These are phyloP conservation scores for Trichoderma lentiforme DNA, from an alignment of 2,329 filamentous ascomycete genomes.

Conservation along the genomic window DNA sequence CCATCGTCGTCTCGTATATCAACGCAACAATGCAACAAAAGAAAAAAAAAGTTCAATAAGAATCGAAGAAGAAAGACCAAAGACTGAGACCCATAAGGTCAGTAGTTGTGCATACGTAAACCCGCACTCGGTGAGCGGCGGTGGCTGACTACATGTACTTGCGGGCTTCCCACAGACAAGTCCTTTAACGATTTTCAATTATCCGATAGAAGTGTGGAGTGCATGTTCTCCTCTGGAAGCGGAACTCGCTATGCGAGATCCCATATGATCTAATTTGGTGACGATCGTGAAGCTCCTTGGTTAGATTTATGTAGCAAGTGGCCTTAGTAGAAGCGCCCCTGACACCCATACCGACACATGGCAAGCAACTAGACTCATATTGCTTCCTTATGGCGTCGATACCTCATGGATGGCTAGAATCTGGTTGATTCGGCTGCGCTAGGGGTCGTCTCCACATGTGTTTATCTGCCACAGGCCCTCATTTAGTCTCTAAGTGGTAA, in stretches of 20 bases:
- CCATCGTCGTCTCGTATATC: background rate
- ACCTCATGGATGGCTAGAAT: background rate
- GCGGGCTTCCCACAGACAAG: background rate
- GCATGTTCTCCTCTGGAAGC: background rate
- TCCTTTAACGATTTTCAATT: background rate
- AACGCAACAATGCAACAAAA: background rate
- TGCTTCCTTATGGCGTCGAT: background rate
- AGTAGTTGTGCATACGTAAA: background rate
- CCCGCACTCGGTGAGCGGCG: background rate
- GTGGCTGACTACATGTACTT: background rate
- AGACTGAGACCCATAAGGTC: background rate
- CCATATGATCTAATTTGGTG: background rate
- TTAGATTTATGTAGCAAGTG: background rate
- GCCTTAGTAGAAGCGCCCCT: background rate
- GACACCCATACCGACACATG: background rate
- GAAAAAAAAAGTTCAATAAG: background rate
- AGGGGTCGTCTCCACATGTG: background rate
- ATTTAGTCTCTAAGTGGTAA: background rate
- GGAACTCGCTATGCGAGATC: background rate
- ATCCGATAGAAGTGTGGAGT: background rate
- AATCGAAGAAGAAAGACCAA: background rate
- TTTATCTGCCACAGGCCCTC: background rate
- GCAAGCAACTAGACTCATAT: background rate
- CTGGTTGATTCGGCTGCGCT: background rate
- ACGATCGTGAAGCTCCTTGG: background rate